Base-by-base conservation (phyloP, 768 basidiomycete species). In the Boletus insuetus region DNA sequence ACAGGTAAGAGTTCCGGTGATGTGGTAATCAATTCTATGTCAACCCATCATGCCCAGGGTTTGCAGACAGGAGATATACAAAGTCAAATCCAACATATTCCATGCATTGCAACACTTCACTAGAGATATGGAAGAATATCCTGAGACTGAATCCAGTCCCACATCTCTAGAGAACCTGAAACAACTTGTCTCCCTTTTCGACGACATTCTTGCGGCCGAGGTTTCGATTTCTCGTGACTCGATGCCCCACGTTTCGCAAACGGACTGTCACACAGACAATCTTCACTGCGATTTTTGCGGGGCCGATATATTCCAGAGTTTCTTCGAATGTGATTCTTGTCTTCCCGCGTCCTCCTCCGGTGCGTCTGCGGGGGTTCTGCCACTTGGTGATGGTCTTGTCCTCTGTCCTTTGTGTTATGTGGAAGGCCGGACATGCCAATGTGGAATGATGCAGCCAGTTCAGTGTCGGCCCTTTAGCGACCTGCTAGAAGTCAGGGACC, bases 251-350 rank as follows among this genome's bases (percentile, higher is more conserved):
- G 60, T 72, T 17, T 69, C 70, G 24, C 64, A 64, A 45, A 53
- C 65, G 51, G 58, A 43, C 50, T 35, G 37, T 32, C 59, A 68
- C 29, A 41, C 50, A 6, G 72, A 70, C 47, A 40, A 75, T 17
- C 74, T 81, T 35, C 73, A 63, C 9, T 93, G 91, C 63, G 90
- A 93, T 65, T 92, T 90, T 65, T 94, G 91, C 62, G 85, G 83
- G 17, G 82, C 81, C 3, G 91, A 94, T 63, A 81, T 94, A 55
- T 93, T 92, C 60, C 85, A 90, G 59, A 85, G 86, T 56, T 91
- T 85, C 66, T 88, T 93, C 58, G 84, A 88, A 65, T 93, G 91
- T 64, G 64, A 66, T 2, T 55, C 60, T 1, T 88, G 89, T 61
- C 69, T 72, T 55, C 44, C 60, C n/a, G 24, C 54, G 7, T 46